Conservation (phyloP, 768 basidiomycete species). For the Fistulinella prunicolor region DNA sequence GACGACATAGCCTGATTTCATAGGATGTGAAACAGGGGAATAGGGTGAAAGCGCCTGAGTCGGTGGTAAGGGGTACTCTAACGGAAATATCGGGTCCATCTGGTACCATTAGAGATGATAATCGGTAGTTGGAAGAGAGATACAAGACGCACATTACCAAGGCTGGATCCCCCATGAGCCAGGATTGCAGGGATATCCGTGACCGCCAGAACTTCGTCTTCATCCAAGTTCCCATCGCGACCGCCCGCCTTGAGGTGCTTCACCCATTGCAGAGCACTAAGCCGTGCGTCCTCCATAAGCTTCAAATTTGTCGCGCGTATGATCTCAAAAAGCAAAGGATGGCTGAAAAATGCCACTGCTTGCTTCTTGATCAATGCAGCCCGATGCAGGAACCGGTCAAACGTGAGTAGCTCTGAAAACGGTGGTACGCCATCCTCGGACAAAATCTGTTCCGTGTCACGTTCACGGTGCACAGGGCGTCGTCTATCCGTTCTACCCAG, state of each 20-base stretch:
- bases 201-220: slow-evolving; percentile 3
- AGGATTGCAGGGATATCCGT: slow-evolving; percentile 6
- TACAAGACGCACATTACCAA: slow-evolving; percentile 29
- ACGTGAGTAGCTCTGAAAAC: slow-evolving; percentile 36
- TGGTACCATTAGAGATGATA: slow-evolving; percentile 14
- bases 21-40: slow-evolving; percentile 13
- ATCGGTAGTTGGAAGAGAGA: background rate
- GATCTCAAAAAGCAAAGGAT: slow-evolving; percentile 50
- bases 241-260: slow-evolving; percentile 5
- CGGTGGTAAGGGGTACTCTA: slow-evolving; percentile 34
- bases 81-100: slow-evolving; percentile 36
- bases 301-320: background rate
- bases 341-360: slow-evolving; percentile 29
- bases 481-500: background rate
- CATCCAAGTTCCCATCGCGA: background rate
- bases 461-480: too few relatives aligned
- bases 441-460: background rate
- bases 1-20: slow-evolving; percentile 3
- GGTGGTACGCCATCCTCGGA: background rate
- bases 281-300: background rate
- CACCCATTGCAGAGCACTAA: slow-evolving; percentile 23
- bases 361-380: slow-evolving; percentile 37
- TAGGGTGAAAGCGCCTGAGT: slow-evolving; percentile 23
- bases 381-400: slow-evolving; percentile 46
- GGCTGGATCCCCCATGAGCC: slow-evolving; percentile 19